These are phyloP conservation scores for Acanthamoeba culbertsoni DNA, from an alignment of 208 protist genomes.

Conservation along the genomic window DNA sequence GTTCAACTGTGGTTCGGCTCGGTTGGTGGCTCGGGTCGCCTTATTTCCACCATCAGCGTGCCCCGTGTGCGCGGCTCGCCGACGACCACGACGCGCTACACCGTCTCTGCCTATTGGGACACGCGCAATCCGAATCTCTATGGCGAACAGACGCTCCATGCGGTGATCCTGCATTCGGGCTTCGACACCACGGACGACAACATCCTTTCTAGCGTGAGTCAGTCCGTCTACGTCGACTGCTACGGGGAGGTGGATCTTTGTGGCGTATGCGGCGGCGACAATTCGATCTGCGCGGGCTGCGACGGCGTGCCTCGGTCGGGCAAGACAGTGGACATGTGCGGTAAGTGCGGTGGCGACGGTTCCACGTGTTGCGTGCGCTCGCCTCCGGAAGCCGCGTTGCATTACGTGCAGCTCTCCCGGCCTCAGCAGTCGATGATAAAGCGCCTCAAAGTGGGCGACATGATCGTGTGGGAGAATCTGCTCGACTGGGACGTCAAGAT, in stretches of 20 bases:
- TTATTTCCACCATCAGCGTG: slow-evolving; percentile 7
- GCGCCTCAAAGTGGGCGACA: neutral
- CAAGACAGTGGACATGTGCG: neutral
- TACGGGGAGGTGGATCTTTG: neutral
- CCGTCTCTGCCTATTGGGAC: neutral
- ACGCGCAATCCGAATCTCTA: neutral
- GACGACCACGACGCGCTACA: neutral
- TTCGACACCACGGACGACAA: neutral
- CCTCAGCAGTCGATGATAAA: neutral
- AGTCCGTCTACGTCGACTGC: neutral
- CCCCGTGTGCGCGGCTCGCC: neutral
- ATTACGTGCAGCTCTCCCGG: neutral
- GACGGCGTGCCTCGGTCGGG: neutral
- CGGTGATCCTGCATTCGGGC: neutral
- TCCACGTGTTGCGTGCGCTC: neutral
- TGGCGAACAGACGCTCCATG: neutral
- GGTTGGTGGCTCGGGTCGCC: neutral
- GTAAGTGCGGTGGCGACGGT: neutral
- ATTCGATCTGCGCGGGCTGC: neutral
- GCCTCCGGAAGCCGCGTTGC: neutral
- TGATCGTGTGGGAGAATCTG: neutral
- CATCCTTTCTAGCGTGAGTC: neutral
- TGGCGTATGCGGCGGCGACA: neutral
- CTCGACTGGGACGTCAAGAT: neutral
- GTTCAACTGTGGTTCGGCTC: neutral